Evolutionary conservation across 768 basidiomycete species (phyloP), one percentile per base, ranked within the genome.

Genomic region (Vishniacozyma victoriae): DNA sequence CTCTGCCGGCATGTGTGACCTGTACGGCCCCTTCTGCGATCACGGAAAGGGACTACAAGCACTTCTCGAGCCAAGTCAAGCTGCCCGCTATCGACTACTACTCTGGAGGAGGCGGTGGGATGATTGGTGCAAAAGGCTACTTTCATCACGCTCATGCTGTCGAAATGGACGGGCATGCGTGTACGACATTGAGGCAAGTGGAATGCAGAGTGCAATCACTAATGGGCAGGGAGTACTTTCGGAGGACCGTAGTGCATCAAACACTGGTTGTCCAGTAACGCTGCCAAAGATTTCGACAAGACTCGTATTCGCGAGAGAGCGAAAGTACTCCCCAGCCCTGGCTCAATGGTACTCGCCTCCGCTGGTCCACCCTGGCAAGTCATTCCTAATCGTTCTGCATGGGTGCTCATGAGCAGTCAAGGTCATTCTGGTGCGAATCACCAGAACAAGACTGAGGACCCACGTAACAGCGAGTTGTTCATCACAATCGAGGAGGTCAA

Each of bases 391-490:
- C 24, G 14, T 15, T 20, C 45, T 46, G 23, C 23, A 13, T 15
- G 15, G n/a, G 9, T 5, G 23, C 16, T 38, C 26, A 33, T 22
- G 19, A 12, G 11, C 41, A 61, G 60, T 48, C 62, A 64, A 48
- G 55, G 59, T 3, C 62, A 64, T 25, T 60, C 62, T 16, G 35
- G 50, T 1, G 59, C 55, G 0, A 64, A 60, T 42, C 49, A 46
- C 39, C 19, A 42, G 3, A 45, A 45, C 14, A 37, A 41, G 14
- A 12, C 15, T 5, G 19, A 23, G 6, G 59, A 60, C 33, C n/a
- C 39, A 3, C 27, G 62, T 20, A 57, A 57, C 38, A 38, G 47
- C n/a, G 55, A 64, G 41, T 37, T 64, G 2, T 54, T 49, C 35
- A 25, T 36, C 0, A 36, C 46, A 35, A 25, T 64, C 2, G n/a